Evolutionary conservation across 345 rosid species (phyloP), one percentile per base, ranked within the genome.

Genomic region (Isatis tinctoria): DNA sequence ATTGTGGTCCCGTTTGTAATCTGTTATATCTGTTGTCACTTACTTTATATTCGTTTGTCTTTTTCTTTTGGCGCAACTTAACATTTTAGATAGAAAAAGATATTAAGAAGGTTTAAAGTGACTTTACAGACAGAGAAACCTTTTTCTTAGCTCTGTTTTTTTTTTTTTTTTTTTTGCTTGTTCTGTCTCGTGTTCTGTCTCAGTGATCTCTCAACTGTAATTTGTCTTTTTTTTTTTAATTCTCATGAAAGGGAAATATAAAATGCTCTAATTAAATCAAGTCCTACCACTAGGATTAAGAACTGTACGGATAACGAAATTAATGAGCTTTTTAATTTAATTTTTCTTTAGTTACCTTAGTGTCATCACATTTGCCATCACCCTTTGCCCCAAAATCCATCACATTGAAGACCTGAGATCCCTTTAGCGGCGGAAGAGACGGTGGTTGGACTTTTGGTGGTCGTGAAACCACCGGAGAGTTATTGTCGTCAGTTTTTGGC

Each of bases 311-410:
- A 33, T 54, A 26, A 16, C 4, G 52, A 65, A 74, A 30, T 49
- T 18, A 68, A 40, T 51, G 41, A 60, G 37, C 16, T 39, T 36
- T 65, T 18, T 32, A 47, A 48, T 18, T 47, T 49, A n/a, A 10
- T 2, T 14, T 12, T 36, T 33, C 4, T 22, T 22, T 51, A 5
- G 4, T 47, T 74, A 89, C 98, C 98, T 91, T 86, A 43, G 99
- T 88, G 74, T 94, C 99, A 72, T 92, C 99, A 37, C 80, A 79
- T 76, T 79, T 84, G 28, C 97, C 97, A 73, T 92, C 87, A 33
- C 99, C 99, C 72, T 86, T 86, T n/a, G 99, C 99, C 1, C 97
- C 97, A 74, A 84, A 94, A 77, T 86, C 73, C 47, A 84, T 72
- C 76, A 94, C 99, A 61, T 88, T 84, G 43, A 86, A 88, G 41